Evolutionary conservation across 2,329 filamentous ascomycete species (phyloP).

Genomic region (Fusarium bactridioides): DNA sequence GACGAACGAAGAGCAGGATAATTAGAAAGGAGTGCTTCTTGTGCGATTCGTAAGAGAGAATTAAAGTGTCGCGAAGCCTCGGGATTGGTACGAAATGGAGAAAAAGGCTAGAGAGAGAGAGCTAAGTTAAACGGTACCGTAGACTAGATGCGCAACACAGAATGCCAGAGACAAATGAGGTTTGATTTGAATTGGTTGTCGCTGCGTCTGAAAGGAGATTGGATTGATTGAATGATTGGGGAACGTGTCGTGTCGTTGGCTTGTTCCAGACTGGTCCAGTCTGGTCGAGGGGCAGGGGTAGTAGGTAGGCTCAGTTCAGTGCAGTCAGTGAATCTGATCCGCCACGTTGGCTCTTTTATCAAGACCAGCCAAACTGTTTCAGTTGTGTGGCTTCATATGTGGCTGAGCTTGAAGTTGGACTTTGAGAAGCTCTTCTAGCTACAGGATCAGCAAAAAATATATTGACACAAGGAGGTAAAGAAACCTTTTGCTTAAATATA

Average conservation of each 20-base stretch:
- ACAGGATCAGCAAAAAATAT: background rate
- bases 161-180: slow-evolving; percentile 40
- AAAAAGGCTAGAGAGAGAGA: slow-evolving; percentile 13
- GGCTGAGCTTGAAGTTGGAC: background rate
- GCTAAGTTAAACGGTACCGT: background rate
- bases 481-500: no score
- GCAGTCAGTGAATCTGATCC: background rate
- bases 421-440: background rate
- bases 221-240: slow-evolving; percentile 15
- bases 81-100: background rate
- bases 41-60: slow-evolving; percentile 7
- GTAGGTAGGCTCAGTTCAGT: background rate
- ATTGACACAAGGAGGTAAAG: no score
- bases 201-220: slow-evolving; percentile 38
- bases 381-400: slow-evolving; percentile 14
- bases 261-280: slow-evolving; percentile 27
- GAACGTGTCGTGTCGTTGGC: slow-evolving; percentile 33
- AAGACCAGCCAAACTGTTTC: slow-evolving; percentile 7
- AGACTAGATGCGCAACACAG: slow-evolving; percentile 29
- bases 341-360: slow-evolving; percentile 31
- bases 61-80: slow-evolving; percentile 8
- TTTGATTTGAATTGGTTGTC: slow-evolving; percentile 29
- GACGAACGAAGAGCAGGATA: slow-evolving; percentile 24
- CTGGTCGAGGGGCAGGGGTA: background rate
- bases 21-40: slow-evolving; percentile 22